These are phyloP conservation scores for Aspergillus bertholletiae DNA, from an alignment of 495 filamentous ascomycete genomes.

Conservation along the genomic window DNA sequence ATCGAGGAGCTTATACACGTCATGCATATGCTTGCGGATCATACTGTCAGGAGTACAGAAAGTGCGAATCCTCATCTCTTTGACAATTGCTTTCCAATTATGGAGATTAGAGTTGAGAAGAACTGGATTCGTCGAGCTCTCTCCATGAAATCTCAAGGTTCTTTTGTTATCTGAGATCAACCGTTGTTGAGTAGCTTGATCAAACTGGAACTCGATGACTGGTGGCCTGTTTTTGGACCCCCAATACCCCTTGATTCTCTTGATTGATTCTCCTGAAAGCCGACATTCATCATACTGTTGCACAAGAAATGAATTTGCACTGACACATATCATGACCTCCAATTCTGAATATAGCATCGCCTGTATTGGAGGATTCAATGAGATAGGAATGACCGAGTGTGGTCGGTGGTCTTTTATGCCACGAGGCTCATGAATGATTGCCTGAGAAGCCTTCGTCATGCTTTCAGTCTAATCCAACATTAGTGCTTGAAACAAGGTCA, in stretches of 20 bases:
- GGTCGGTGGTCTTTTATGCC: slow-evolving; percentile 13
- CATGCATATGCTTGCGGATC: slow-evolving; percentile 52
- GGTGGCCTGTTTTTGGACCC: slow-evolving; percentile 47
- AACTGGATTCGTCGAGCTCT: slow-evolving; percentile 33
- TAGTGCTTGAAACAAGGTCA: neutral
- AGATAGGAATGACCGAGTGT: slow-evolving; percentile 35
- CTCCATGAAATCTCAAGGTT: slow-evolving; percentile 46
- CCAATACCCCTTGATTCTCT: slow-evolving; percentile 44
- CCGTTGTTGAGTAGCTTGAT: slow-evolving; percentile 52
- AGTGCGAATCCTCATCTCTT: slow-evolving; percentile 51
- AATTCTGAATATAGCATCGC: slow-evolving; percentile 51
- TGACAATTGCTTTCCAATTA: slow-evolving; percentile 49
- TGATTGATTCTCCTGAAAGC: slow-evolving; percentile 44
- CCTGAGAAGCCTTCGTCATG: slow-evolving; percentile 16
- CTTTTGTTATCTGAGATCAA: slow-evolving; percentile 49
- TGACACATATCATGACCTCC: slow-evolving; percentile 51
- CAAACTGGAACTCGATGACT: slow-evolving; percentile 55
- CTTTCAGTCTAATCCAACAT: slow-evolving; percentile 17
- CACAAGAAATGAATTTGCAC: slow-evolving; percentile 48
- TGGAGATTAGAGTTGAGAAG: slow-evolving; percentile 45
- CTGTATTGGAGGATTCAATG: slow-evolving; percentile 41
- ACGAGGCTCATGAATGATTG: slow-evolving; percentile 7
- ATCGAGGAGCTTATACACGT: slow-evolving; percentile 49
- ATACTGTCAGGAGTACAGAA: slow-evolving; percentile 53
- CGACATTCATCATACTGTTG: slow-evolving; percentile 43